phyloP scores from a whole-genome alignment of 306 rosid genomes.

The Malus asiatica region DNA sequence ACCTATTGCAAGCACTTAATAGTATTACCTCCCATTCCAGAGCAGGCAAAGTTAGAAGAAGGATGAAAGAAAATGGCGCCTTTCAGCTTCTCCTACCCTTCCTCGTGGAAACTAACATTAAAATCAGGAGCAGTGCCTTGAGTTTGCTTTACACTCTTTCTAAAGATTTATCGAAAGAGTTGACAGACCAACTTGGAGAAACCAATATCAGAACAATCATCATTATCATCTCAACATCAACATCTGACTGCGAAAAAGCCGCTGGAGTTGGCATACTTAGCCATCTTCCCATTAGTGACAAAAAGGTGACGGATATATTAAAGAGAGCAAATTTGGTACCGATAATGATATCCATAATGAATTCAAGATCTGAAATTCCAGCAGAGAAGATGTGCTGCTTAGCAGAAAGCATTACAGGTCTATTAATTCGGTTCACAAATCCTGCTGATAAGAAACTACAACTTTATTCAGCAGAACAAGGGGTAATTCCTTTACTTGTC shows the following conservation, averaged over 20 bases:
- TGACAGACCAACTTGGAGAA: slow-evolving; percentile 64
- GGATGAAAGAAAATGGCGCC: slow-evolving; percentile 73
- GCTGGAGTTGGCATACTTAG: slow-evolving; percentile 64
- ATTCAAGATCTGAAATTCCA: slow-evolving; percentile 32
- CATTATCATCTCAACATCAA: slow-evolving; percentile 43
- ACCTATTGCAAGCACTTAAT: slow-evolving; percentile 72
- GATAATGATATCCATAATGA: slow-evolving; percentile 40
- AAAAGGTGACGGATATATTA: slow-evolving; percentile 52
- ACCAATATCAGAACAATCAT: slow-evolving; percentile 37
- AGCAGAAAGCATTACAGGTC: slow-evolving; percentile 42
- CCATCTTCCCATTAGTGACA: slow-evolving; percentile 57
- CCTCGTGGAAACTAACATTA: slow-evolving; percentile 45
- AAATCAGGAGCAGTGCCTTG: slow-evolving; percentile 49
- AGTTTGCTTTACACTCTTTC: slow-evolving; percentile 60
- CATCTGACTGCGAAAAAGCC: slow-evolving; percentile 48
- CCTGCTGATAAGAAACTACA: slow-evolving; percentile 73
- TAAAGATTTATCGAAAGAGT: slow-evolving; percentile 56
- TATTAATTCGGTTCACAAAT: slow-evolving; percentile 58
- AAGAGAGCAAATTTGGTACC: slow-evolving; percentile 53
- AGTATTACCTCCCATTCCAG: slow-evolving; percentile 61
- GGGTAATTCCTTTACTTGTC: slow-evolving; percentile 70
- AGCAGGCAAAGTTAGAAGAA: slow-evolving; percentile 53
- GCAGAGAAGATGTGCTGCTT: slow-evolving; percentile 24
- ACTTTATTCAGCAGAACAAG: slow-evolving; percentile 58
- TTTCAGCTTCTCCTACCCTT: slow-evolving; percentile 72